Conservation (phyloP, 768 basidiomycete species). For the Boletellus ananiceps region DNA sequence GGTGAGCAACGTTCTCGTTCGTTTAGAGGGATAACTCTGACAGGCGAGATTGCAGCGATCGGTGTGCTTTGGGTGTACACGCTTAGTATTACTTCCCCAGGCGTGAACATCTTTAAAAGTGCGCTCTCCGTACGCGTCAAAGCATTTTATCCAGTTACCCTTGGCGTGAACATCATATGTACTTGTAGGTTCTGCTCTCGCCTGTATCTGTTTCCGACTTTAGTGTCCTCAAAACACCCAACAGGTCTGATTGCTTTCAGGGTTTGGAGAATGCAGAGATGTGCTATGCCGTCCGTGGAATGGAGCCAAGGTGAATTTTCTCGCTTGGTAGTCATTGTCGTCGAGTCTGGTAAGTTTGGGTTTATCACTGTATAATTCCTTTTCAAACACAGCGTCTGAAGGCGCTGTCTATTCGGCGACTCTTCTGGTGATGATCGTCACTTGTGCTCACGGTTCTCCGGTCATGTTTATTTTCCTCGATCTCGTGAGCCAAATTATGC, state of each 20-base stretch:
- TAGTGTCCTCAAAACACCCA: neutral
- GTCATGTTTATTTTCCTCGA: constrained; percentile 15
- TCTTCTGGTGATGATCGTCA: constrained; percentile 17
- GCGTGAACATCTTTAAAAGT: neutral
- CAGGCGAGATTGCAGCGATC: neutral
- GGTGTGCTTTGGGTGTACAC: constrained; percentile 6
- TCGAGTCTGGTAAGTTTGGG: neutral
- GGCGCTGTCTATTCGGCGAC: constrained; percentile 1
- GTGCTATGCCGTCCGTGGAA: neutral
- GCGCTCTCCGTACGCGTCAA: constrained; percentile 1
- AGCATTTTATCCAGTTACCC: constrained; percentile 1
- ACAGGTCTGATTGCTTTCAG: constrained; percentile 1
- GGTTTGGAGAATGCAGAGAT: constrained; percentile 2
- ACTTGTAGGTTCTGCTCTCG: neutral
- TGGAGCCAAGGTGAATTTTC: neutral
- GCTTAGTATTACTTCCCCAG: neutral
- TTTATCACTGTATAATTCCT: neutral
- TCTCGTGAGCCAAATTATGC: constrained; percentile 2
- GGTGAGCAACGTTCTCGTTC: neutral
- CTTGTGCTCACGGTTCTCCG: neutral
- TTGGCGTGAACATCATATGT: neutral
- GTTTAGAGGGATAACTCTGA: neutral
- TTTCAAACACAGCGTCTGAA: neutral
- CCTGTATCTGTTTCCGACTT: neutral
- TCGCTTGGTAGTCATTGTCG: neutral